Evolutionary conservation across 345 rosid genomes (phyloP).

Genomic region (Corchorus olitorius): DNA sequence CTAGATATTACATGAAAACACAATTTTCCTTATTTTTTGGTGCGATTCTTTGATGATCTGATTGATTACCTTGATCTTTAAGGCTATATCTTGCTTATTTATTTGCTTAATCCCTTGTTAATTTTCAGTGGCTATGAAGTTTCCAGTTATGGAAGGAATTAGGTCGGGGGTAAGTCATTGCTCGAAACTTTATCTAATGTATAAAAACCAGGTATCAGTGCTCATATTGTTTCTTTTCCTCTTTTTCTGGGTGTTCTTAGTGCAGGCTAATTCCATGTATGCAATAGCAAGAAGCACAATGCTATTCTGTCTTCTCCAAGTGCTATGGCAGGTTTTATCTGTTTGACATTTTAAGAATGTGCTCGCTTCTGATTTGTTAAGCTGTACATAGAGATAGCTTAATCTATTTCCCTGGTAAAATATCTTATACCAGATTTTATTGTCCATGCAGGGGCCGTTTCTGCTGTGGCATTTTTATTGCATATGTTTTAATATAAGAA

Average conservation of each 20-base stretch:
- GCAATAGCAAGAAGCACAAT: slow-evolving; percentile 45
- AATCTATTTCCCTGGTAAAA: not conserved
- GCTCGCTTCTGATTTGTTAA: not conserved
- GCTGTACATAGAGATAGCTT: not conserved
- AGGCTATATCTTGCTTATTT: not conserved
- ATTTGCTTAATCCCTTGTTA: not conserved
- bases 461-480: slow-evolving; percentile 65
- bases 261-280: slow-evolving; percentile 32
- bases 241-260: slow-evolving; percentile 5
- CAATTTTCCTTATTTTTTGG: not conserved
- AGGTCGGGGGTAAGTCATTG: slow-evolving; percentile 34
- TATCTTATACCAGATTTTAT: not conserved
- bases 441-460: slow-evolving; percentile 46
- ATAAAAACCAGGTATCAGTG: not conserved
- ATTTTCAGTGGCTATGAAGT: slow-evolving; percentile 33
- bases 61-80: not conserved
- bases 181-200: not conserved
- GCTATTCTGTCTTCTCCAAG: slow-evolving; percentile 56
- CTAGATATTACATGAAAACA: slow-evolving; percentile 7
- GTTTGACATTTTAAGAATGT: slow-evolving; percentile 1
- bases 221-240: not conserved
- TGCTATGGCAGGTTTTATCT: slow-evolving; percentile 60
- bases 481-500: slow-evolving; percentile 57
- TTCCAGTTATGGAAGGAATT: slow-evolving; percentile 18
- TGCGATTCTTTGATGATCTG: not conserved